Conservation (phyloP, 352 stramenopile genomes). For the Phytophthora crassamura region DNA sequence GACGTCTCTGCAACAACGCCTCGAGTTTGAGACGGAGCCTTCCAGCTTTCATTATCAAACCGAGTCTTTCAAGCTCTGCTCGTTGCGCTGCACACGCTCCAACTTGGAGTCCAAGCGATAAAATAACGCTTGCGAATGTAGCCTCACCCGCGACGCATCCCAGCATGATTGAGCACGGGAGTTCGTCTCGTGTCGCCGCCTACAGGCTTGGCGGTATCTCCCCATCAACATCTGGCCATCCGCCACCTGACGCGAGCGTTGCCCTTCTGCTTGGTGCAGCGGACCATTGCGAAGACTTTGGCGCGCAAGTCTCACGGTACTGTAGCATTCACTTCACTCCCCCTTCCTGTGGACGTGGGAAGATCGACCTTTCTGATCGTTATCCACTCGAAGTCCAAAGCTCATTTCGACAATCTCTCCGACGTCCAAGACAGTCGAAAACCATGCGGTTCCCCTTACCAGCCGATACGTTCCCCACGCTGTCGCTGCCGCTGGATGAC, state of each 20-base stretch:
- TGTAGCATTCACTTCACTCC: conserved; percentile 5
- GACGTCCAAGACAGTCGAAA: neutral
- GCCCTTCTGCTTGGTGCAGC: conserved; percentile 20
- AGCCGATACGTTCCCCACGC: conserved; percentile 45
- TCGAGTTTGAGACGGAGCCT: too few species aligned
- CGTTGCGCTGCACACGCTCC: too few species aligned
- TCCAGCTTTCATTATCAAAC: too few species aligned
- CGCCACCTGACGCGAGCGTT: conserved; percentile 14
- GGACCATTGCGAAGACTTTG: conserved; percentile 15
- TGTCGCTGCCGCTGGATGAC: conserved; percentile 51
- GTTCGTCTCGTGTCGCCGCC: too few species aligned
- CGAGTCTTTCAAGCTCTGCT: too few species aligned
- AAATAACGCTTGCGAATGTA: too few species aligned
- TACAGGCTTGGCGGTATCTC: conserved; percentile 14
- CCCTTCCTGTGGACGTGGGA: conserved; percentile 12
- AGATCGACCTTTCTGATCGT: neutral
- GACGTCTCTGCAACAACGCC: too few species aligned
- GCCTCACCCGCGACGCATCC: too few species aligned
- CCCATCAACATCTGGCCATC: conserved; percentile 32
- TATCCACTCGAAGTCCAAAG: neutral
- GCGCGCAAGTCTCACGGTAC: conserved; percentile 8
- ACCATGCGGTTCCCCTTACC: conserved; percentile 46
- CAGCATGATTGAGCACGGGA: too few species aligned
- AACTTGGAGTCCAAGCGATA: too few species aligned
- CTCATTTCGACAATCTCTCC: neutral